These are phyloP conservation scores for Hypomyces rosellus DNA, from an alignment of 2,329 filamentous ascomycete genomes.

Conservation along the genomic window DNA sequence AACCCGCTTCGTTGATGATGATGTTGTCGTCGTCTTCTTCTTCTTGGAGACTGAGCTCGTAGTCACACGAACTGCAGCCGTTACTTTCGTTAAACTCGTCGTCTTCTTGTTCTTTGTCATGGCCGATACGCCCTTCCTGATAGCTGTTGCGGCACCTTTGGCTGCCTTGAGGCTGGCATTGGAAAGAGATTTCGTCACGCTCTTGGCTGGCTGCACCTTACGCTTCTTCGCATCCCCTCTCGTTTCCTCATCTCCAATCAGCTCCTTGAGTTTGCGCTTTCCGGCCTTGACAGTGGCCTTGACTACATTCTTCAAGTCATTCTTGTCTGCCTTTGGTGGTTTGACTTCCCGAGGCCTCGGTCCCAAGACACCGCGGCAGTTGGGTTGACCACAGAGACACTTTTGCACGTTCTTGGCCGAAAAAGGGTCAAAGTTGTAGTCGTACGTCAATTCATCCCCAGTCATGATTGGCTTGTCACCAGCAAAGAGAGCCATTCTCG, in stretches of 20 bases:
- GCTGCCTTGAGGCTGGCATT: slow-evolving; percentile 29
- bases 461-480: slow-evolving; percentile 86
- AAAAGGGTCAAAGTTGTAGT: slow-evolving; percentile 70
- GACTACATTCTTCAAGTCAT: slow-evolving; percentile 31
- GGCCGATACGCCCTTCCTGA: slow-evolving; percentile 32
- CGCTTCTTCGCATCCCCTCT: slow-evolving; percentile 37
- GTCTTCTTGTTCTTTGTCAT: slow-evolving; percentile 25
- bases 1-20: neutral
- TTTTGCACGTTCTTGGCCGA: slow-evolving; percentile 62
- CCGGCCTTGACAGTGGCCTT: slow-evolving; percentile 39
- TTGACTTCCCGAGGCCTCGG: slow-evolving; percentile 55
- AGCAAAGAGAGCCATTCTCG: slow-evolving; percentile 93
- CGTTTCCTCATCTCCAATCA: slow-evolving; percentile 37
- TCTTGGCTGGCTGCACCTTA: slow-evolving; percentile 29
- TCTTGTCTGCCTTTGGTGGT: slow-evolving; percentile 33
- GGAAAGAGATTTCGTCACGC: slow-evolving; percentile 30
- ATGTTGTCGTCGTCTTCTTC: neutral
- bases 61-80: slow-evolving; percentile 14
- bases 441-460: slow-evolving; percentile 93
- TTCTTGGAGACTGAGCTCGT: neutral
- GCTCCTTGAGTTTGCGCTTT: slow-evolving; percentile 52
- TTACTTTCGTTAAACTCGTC: slow-evolving; percentile 3
- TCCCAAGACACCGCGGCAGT: slow-evolving; percentile 59
- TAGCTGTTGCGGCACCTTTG: slow-evolving; percentile 30
- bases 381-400: slow-evolving; percentile 56